These are phyloP conservation scores for Vitis riparia DNA, from an alignment of 164 flowering plant species.

Conservation along the genomic window DNA sequence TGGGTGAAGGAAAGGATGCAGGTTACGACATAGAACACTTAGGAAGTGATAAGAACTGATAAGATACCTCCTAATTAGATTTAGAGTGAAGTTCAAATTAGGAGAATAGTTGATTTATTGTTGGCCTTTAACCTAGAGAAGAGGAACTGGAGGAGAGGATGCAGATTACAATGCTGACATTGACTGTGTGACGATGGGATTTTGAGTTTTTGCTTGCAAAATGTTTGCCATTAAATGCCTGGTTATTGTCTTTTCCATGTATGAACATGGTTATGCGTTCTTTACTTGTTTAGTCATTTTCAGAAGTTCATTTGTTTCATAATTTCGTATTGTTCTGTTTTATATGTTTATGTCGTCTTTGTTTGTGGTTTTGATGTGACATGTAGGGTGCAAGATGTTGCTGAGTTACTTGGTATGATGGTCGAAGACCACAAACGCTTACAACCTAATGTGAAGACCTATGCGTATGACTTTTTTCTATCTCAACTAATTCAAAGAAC, in stretches of 20 bases:
- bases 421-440: constrained; percentile 88
- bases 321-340: neutral
- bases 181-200: no score
- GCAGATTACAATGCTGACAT: no score
- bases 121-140: no score
- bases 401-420: constrained; percentile 98
- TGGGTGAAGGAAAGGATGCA: no score
- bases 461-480: constrained; percentile 63
- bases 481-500: neutral
- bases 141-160: no score
- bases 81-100: no score
- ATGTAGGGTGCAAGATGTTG: constrained; percentile 91
- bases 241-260: neutral
- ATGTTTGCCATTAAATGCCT: neutral
- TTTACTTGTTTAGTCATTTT: neutral
- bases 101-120: no score
- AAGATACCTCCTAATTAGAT: no score
- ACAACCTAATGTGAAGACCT: constrained; percentile 90
- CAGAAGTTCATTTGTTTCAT: neutral
- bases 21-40: no score
- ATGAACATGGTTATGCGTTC: neutral
- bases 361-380: constrained; percentile 10
- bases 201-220: no score
- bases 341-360: neutral
- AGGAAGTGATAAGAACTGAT: no score